phyloP scores from a whole-genome alignment of 2,329 filamentous ascomycete genomes.

The Beauveria caledonica region DNA sequence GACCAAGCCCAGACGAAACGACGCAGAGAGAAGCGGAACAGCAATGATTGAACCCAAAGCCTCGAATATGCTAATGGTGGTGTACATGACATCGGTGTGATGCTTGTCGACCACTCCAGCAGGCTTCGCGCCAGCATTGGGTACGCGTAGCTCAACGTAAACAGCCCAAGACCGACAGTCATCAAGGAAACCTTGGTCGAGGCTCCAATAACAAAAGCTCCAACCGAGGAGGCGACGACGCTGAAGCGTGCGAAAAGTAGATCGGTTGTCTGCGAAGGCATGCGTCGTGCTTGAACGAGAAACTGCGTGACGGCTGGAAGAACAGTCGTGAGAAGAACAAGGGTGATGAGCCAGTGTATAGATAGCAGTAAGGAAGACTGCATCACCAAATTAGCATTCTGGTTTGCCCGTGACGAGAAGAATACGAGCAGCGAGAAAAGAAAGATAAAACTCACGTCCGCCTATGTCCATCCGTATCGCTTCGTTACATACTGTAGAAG shows the following conservation, averaged over 20 bases:
- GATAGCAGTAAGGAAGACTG: not conserved
- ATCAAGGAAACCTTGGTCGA: not conserved
- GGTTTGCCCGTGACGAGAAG: not conserved
- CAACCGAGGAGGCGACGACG: not conserved
- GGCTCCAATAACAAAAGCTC: not conserved
- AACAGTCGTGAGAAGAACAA: not conserved
- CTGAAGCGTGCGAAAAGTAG: not conserved
- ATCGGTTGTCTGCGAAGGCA: not conserved
- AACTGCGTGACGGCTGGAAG: not conserved
- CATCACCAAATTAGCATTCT: rapidly evolving
- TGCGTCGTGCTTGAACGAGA: not conserved
- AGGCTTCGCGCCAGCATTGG: constrained; percentile 14
- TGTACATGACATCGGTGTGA: constrained; percentile 14
- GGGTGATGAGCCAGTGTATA: not conserved
- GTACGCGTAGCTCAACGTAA: not conserved
- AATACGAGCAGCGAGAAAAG: not conserved
- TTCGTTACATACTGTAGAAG: constrained; percentile 14
- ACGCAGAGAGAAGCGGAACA: constrained; percentile 14
- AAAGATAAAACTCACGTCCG: constrained; percentile 1
- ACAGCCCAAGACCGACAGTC: constrained; percentile 4
- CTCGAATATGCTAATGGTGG: constrained; percentile 15
- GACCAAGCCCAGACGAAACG: constrained; percentile 13
- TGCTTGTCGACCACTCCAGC: constrained; percentile 12
- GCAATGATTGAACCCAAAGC: constrained; percentile 13
- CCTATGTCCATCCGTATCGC: constrained; percentile 14